These are phyloP conservation scores for Roridomyces roridus DNA, from an alignment of 768 basidiomycete species.

Conservation along the genomic window DNA sequence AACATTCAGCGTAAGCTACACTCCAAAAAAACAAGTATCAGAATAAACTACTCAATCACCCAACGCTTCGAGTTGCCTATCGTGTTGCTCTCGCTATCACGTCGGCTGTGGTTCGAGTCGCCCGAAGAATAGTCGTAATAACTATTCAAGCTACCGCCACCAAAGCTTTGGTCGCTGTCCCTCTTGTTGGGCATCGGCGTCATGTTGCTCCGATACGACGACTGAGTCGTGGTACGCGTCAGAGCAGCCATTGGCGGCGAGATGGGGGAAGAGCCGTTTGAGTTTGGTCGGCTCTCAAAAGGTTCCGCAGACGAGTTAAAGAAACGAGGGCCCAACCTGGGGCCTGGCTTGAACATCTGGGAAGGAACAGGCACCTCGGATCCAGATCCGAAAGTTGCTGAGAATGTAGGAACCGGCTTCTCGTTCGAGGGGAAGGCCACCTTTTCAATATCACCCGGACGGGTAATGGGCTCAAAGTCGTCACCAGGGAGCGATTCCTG, in stretches of 20 bases:
- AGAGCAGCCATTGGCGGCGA: conserved; percentile 41
- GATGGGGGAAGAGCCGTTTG: conserved; percentile 29
- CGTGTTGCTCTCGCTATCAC: conserved; percentile 33
- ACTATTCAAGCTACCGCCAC: conserved; percentile 43
- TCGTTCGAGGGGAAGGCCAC: conserved; percentile 65
- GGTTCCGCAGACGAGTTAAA: conserved; percentile 47
- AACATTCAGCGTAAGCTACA: conserved; percentile 13
- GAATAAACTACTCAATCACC: conserved; percentile 18
- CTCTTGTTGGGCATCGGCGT: conserved; percentile 39
- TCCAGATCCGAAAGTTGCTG: conserved; percentile 43
- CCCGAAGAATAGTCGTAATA: conserved; percentile 37
- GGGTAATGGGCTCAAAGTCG: conserved; percentile 41
- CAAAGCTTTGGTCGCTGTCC: conserved; percentile 47
- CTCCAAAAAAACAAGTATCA: conserved; percentile 6
- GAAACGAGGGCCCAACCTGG: conserved; percentile 54
- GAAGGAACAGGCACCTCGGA: conserved; percentile 41
- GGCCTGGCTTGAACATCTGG: conserved; percentile 42
- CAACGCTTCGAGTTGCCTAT: conserved; percentile 23
- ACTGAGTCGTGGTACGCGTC: conserved; percentile 40
- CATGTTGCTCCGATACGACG: conserved; percentile 34
- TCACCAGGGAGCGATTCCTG: conserved; percentile 56
- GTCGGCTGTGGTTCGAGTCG: conserved; percentile 37
- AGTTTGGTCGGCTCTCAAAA: conserved; percentile 39
- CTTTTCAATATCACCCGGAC: conserved; percentile 54
- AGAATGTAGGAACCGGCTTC: conserved; percentile 61